These are phyloP conservation scores for Sclerotinia trifoliorum DNA, from an alignment of 2,329 filamentous ascomycete species.

Conservation along the genomic window DNA sequence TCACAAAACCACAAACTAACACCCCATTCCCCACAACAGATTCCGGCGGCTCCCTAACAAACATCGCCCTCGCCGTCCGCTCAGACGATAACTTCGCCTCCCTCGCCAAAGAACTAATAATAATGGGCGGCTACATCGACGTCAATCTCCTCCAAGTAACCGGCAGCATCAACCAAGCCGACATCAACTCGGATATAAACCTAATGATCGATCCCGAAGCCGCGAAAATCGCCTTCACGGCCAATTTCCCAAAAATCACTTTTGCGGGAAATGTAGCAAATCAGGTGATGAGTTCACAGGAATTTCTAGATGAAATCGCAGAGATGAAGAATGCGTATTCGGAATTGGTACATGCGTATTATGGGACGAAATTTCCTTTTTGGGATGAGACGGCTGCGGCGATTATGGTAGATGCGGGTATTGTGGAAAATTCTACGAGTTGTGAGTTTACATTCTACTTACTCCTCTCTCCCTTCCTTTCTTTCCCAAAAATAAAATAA, in stretches of 20 bases:
- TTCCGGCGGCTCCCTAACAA: conserved; percentile 48
- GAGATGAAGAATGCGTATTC: conserved; percentile 44
- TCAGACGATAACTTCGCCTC: conserved; percentile 49
- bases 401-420: conserved; percentile 43
- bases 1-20: neutral
- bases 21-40: conserved; percentile 17
- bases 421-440: conserved; percentile 43
- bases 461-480: no score
- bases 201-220: conserved; percentile 52
- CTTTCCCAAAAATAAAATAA: no score
- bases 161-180: conserved; percentile 34
- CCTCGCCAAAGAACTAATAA: conserved; percentile 47
- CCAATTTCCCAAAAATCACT: conserved; percentile 48
- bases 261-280: conserved; percentile 50
- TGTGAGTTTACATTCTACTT: conserved; percentile 30
- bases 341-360: conserved; percentile 42
- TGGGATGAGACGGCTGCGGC: conserved; percentile 49
- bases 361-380: conserved; percentile 44
- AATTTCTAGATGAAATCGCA: conserved; percentile 43
- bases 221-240: conserved; percentile 49
- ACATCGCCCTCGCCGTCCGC: conserved; percentile 48
- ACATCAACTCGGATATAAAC: conserved; percentile 45
- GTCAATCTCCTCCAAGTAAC: conserved; percentile 42
- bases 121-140: conserved; percentile 53
- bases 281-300: conserved; percentile 45